Evolutionary conservation across 2,329 filamentous ascomycete species (phyloP).

Genomic region (Monosporascus cannonballus): DNA sequence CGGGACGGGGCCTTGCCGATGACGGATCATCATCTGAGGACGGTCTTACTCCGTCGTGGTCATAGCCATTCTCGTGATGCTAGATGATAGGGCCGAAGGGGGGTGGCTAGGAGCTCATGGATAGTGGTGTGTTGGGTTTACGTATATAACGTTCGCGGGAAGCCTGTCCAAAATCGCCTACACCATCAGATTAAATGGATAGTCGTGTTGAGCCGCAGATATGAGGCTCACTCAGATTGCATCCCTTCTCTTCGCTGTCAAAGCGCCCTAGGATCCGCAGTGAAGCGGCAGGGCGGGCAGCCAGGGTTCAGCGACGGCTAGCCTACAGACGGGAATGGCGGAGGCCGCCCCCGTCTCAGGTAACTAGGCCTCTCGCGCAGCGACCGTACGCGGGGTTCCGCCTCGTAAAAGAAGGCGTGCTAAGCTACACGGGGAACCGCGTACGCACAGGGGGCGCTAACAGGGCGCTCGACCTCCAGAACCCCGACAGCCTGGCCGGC

Average conservation of each 20-base stretch:
- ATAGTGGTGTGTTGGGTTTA: no score
- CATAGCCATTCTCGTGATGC: no score
- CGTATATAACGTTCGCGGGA: no score
- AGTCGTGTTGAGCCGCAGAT: neutral
- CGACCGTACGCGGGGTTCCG: no score
- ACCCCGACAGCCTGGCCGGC: slow-evolving; percentile 57
- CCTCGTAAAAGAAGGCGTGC: neutral
- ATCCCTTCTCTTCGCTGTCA: slow-evolving; percentile 12
- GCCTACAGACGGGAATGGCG: slow-evolving; percentile 50
- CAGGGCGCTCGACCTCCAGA: slow-evolving; percentile 51
- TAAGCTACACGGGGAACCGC: neutral
- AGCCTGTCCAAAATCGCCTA: no score
- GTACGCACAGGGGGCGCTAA: slow-evolving; percentile 54
- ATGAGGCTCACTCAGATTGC: slow-evolving; percentile 16
- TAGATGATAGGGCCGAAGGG: no score
- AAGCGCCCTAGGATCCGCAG: slow-evolving; percentile 12
- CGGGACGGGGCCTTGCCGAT: no score
- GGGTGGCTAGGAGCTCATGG: no score
- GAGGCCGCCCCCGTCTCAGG: slow-evolving; percentile 52
- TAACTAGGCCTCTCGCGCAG: slow-evolving; percentile 23
- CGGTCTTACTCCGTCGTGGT: no score
- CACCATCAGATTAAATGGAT: no score
- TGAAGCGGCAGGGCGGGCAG: slow-evolving; percentile 17
- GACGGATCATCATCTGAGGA: no score
- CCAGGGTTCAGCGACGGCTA: slow-evolving; percentile 43